Evolutionary conservation across 169 alveolate species (phyloP), one percentile per base, ranked within the genome.

Genomic region (Plasmodium malariae): DNA sequence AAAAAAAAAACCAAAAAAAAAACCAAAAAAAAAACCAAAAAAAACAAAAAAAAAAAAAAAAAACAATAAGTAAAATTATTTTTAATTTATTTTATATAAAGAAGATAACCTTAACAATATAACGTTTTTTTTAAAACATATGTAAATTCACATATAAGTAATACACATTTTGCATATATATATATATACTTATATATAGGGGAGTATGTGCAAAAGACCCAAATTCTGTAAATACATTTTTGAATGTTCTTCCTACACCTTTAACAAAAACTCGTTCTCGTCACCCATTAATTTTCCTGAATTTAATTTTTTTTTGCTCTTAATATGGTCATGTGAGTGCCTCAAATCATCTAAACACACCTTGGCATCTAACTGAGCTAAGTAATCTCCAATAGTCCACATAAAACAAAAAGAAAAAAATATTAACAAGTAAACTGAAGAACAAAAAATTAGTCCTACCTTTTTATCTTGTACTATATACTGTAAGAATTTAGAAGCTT

Each of bases 301-400:
- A 65, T 51, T 34, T 80, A 55, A 68, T 60, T 69, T 68, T 48
- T 55, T 85, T 49, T 69, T 85, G 26, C 36, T 70, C 51, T 85
- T 55, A 11, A 69, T 51, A n/a, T 49, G 59, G 34, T 85, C 87
- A 85, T 85, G 92, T 3, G 87, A 69, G 32, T 21, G 19, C 48
- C 87, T 32, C 34, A 85, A 57, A 26, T 85, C 92, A 24, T 85
- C 92, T 49, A 85, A 69, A 34, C 92, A 85, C 34, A 69, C 30
- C 19, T 59, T 51, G 4, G 92, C 92, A 70, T 85, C 92, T 19
- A 85, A 37, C 1, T 85, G 74, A 7, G 92, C 92, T 37, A 85
- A 19, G 36, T 85, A 85, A 69, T 85, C 92, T 0, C 92, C 87
- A 57, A 85, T 26, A 14, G 85, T 85, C 92, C 92, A 85, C 92